Evolutionary conservation across 1,284 basidiomycete genomes (phyloP).

Genomic region (Trichosporon ovoides): DNA sequence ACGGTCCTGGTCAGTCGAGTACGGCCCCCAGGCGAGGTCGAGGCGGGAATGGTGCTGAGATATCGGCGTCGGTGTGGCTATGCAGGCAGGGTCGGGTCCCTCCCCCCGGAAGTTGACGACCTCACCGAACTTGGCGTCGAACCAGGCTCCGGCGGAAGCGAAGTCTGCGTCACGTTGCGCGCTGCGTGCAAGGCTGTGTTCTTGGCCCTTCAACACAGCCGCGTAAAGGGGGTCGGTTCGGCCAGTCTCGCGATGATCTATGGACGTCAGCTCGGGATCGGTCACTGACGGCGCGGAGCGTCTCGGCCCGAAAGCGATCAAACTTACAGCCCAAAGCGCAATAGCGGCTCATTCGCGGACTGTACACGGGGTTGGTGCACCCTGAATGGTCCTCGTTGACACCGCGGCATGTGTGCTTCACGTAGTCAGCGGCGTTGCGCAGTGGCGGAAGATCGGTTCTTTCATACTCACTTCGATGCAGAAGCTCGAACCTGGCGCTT

Average conservation of each 20-base stretch:
- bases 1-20: not conserved
- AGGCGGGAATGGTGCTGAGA: not conserved
- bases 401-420: not conserved
- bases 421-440: not conserved
- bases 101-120: slow-evolving; percentile 1
- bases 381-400: not conserved
- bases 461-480: not conserved
- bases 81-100: not conserved
- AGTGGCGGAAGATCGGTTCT: not conserved
- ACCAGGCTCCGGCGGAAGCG: not conserved
- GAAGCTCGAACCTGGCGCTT: not conserved
- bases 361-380: not conserved
- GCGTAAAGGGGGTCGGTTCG: not conserved
- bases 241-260: slow-evolving; percentile 7
- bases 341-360: not conserved
- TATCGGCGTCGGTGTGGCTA: not conserved
- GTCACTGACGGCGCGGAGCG: not conserved
- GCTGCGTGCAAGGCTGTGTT: not conserved
- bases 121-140: slow-evolving; percentile 2
- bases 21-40: not conserved
- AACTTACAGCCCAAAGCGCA: slow-evolving; percentile 3
- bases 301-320: not conserved
- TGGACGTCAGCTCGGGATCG: not conserved
- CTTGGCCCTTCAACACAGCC: not conserved
- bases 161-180: not conserved